Evolutionary conservation across 352 stramenopile genomes (phyloP).

Genomic region (Phytophthora vignae): DNA sequence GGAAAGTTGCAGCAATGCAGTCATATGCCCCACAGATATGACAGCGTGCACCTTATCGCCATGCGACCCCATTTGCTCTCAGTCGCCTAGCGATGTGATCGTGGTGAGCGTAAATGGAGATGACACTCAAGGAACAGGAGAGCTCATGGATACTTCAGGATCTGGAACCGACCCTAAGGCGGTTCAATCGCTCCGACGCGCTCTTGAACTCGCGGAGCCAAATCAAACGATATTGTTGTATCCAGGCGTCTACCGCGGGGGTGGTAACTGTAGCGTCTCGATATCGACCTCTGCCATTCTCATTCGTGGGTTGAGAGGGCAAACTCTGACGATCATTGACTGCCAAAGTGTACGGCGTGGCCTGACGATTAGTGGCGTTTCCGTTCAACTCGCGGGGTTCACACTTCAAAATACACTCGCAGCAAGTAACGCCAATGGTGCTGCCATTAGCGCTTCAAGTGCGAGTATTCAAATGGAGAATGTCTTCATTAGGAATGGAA

Average conservation of each 20-base stretch:
- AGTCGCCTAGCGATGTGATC: conserved; percentile 43
- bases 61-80: conserved; percentile 57
- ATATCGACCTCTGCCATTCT: conserved; percentile 33
- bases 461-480: conserved; percentile 21
- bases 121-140: conserved; percentile 60
- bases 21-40: conserved; percentile 52
- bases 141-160: conserved; percentile 58
- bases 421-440: conserved; percentile 21
- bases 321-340: conserved; percentile 46
- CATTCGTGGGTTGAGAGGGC: conserved; percentile 52
- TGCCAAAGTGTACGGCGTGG: conserved; percentile 36
- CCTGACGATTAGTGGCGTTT: conserved; percentile 33
- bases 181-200: conserved; percentile 50
- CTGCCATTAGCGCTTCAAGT: conserved; percentile 35
- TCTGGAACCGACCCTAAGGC: conserved; percentile 62
- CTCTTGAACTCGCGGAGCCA: conserved; percentile 41
- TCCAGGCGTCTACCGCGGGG: conserved; percentile 46
- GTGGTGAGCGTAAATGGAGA: conserved; percentile 59
- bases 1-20: conserved; percentile 69
- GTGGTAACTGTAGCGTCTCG: conserved; percentile 50
- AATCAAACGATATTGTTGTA: conserved; percentile 62
- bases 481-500: conserved; percentile 20
- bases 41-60: conserved; percentile 33
- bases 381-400: conserved; percentile 35
- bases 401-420: conserved; percentile 31